Base-by-base conservation (phyloP, 1,284 basidiomycete species). In the Moesziomyces aphidis region DNA sequence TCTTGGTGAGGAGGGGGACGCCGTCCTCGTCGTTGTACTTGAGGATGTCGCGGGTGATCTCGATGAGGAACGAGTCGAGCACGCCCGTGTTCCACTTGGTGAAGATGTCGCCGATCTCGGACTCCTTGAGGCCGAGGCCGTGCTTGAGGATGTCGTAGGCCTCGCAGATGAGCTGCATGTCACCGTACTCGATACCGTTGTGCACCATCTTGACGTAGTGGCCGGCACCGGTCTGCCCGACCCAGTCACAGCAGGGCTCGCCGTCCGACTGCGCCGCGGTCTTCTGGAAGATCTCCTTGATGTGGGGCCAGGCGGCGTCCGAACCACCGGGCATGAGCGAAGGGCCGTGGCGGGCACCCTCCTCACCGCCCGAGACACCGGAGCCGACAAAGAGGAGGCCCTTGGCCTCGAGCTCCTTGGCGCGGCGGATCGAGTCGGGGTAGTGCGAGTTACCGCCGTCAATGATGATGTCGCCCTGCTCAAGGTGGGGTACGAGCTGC, bases 141-240 rank as follows among this genome's bases (percentile, higher is more conserved):
- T 94, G 93, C 86, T 96, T 97, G 85, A 99, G 91, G 86, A 99
- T 97, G 86, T 98, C 79, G 62, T 83, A 84, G 28, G 76, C 82
- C 88, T 99, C 97, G 78, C 94, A 93, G 82, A 99, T 99, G 85
- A 99, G 89, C 87, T 99, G 97, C 97, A 99, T 99, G 88, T 99
- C 97, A 87, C 97, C 97, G 87, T 99, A 99, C 73, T 84, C 81
- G 73, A 86, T 87, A 91, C 93, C 95, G 83, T 97, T 97, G 90
- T 97, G 97, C 73, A 99, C 97, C 96, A 98, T 95, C 90, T 97
- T 97, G 86, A 95, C 93, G 86, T 95, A 96, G 89, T 95, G 94
- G 50, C 94, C 93, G 48, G 95, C 89, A 79, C 96, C 97, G 73
- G 90, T 92, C 86, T 94, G 92, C 61, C 97, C 97, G 85, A 99